Evolutionary conservation across 73 alveolate species (phyloP), one percentile per base, ranked within the genome.

Genomic region (Paramecium tetraurelia): DNA sequence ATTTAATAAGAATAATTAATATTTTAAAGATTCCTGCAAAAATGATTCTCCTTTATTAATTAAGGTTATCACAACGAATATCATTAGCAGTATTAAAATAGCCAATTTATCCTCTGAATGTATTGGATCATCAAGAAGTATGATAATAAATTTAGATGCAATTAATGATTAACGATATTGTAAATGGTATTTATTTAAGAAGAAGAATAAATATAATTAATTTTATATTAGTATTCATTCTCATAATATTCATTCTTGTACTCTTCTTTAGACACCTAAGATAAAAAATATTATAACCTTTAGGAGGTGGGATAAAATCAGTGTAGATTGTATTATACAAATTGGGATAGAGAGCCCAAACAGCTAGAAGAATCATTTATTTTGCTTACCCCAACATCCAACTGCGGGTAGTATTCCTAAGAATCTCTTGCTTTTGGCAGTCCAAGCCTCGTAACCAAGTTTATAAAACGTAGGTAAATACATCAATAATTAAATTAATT

Each of bases 381-480:
- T 22, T 80, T 7, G 7, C 77, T 69, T 94, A 94, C 97, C 84
- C 92, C 94, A 84, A 83, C 89, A 84, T 44, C 92, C 75, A 27
- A 90, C 93, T 83, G 96, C 96, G 50, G 96, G 95, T 16, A 92
- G 92, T 59, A 89, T 93, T 18, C 97, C 97, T 22, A 95, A 58
- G 31, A 94, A 36, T 92, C 96, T 96, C 72, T 94, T 92, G 21
- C 50, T 38, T 89, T 92, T 96, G 59, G 84, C 89, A 57, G 63
- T 38, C 86, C 92, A 70, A 29, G 96, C 95, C 92, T 96, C 98
- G 68, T 92, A 48, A 36, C 95, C 92, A 70, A 96, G 87, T 93
- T 96, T 96, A 96, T 96, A 96, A 93, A 96, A 96, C 58, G 98
- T 96, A 68, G 98, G 98, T 46, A 96, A 92, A 86, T 96, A 96